These are phyloP conservation scores for Fragaria vesca DNA, from an alignment of 306 rosid species.

Conservation along the genomic window DNA sequence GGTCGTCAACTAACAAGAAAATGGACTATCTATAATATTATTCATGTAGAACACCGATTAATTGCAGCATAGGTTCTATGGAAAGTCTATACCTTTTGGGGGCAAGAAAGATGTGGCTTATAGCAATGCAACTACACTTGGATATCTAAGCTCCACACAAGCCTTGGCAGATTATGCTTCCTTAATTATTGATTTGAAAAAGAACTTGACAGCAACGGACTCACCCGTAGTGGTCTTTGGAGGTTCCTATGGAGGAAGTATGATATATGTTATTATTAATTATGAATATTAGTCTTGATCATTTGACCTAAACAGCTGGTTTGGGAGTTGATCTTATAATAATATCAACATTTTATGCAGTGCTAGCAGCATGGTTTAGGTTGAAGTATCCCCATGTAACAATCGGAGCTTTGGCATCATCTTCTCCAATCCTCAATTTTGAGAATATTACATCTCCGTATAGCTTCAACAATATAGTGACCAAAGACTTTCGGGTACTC, in stretches of 20 bases:
- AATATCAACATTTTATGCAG: slow-evolving; percentile 24
- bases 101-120: slow-evolving; percentile 49
- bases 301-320: no score
- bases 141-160: slow-evolving; percentile 70
- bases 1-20: no score
- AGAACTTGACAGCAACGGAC: slow-evolving; percentile 52
- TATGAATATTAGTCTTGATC: no score
- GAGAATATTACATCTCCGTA: slow-evolving; percentile 57
- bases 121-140: slow-evolving; percentile 55
- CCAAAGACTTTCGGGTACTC: slow-evolving; percentile 70
- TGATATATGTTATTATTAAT: neutral
- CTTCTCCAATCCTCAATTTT: slow-evolving; percentile 80
- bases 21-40: no score
- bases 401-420: slow-evolving; percentile 84
- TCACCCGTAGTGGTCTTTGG: slow-evolving; percentile 87
- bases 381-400: slow-evolving; percentile 79
- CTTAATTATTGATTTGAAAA: slow-evolving; percentile 63
- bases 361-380: slow-evolving; percentile 90
- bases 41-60: no score
- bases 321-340: no score
- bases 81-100: slow-evolving; percentile 80
- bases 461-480: slow-evolving; percentile 43
- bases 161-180: slow-evolving; percentile 89
- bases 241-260: slow-evolving; percentile 97
- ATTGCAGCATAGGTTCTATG: slow-evolving; percentile 84